Conservation (phyloP, 768 basidiomycete genomes). For the Amanita pallidorosea region DNA sequence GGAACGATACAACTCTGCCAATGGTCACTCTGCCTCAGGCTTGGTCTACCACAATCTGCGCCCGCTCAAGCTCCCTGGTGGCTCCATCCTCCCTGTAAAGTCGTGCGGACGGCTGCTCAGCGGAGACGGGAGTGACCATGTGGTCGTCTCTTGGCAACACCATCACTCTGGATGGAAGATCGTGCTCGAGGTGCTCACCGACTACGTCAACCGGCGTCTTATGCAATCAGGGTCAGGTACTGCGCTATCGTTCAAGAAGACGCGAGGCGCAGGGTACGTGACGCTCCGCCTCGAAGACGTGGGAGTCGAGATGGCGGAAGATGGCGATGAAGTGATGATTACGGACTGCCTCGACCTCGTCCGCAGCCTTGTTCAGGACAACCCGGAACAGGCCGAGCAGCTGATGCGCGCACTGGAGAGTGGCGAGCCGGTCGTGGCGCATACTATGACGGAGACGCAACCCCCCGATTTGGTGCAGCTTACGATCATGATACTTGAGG, state of each 20-base stretch:
- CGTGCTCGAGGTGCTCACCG: slow-evolving; percentile 69
- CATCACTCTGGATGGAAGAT: slow-evolving; percentile 82
- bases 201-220: slow-evolving; percentile 56
- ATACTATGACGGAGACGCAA: slow-evolving; percentile 39
- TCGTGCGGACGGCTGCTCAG: slow-evolving; percentile 65
- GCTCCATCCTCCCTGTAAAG: slow-evolving; percentile 54
- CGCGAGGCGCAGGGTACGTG: slow-evolving; percentile 25
- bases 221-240: slow-evolving; percentile 28
- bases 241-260: slow-evolving; percentile 43
- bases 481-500: slow-evolving; percentile 73
- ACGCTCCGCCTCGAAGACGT: slow-evolving; percentile 53
- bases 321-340: slow-evolving; percentile 54
- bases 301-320: slow-evolving; percentile 57
- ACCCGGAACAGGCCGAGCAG: slow-evolving; percentile 48
- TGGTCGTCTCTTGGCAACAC: slow-evolving; percentile 74
- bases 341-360: slow-evolving; percentile 74
- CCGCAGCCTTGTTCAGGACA: slow-evolving; percentile 64
- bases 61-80: slow-evolving; percentile 67
- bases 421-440: slow-evolving; percentile 39
- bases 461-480: slow-evolving; percentile 71
- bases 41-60: slow-evolving; percentile 55
- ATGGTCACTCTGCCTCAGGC: slow-evolving; percentile 26
- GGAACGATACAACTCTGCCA: slow-evolving; percentile 45
- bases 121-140: slow-evolving; percentile 54
- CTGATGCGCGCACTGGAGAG: slow-evolving; percentile 61